Base-by-base conservation (phyloP, 345 rosid genomes). In the Noccaea bulbosa region DNA sequence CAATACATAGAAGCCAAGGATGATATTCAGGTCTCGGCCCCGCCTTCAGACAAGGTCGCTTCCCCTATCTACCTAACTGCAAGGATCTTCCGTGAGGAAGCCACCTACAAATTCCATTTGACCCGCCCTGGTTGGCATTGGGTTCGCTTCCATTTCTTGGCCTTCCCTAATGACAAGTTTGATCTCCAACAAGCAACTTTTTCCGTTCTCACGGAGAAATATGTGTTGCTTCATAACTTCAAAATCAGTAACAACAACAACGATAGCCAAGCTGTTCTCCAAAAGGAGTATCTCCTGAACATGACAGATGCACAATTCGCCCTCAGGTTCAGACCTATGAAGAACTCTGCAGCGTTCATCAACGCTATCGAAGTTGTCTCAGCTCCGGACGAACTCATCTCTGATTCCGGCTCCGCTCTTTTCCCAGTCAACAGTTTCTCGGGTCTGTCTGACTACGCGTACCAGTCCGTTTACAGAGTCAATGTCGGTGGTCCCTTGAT, bases 301-400 rank as follows among this genome's bases (percentile, higher is more conserved):
- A 65, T 79, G 20, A 81, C 82, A 0, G 87, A 84, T 1, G 81
- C 87, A 3, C 68, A 76, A 7, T 77, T 87, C 16, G 49, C 85
- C n/a, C 61, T 90, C 67, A 82, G 76, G 17, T 87, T 90, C 64
- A 2, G 73, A 71, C 58, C 96, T 0, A 73, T 81, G 83, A 82
- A 78, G 77, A 48, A 77, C 61, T 87, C 93, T 1, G 81, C 80
- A 3, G 93, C 96, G 35, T 89, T 87, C 54, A 68, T 89, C 60
- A 89, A 89, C 38, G 96, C 88, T 35, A 83, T 89, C 12, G 96
- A 89, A 81, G 68, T 89, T 32, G 89, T 89, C 56, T 86, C 96
- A 0, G 93, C 88, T 1, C 96, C 96, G 0, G 93, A 87, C 34
- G 62, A 45, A 66, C 57, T 89, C 70, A 82, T 89, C 48, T 20